Evolutionary conservation across 805 yeast genomes (phyloP), one percentile per base, ranked within the genome.

Genomic region (Lipomyces anomalus): DNA sequence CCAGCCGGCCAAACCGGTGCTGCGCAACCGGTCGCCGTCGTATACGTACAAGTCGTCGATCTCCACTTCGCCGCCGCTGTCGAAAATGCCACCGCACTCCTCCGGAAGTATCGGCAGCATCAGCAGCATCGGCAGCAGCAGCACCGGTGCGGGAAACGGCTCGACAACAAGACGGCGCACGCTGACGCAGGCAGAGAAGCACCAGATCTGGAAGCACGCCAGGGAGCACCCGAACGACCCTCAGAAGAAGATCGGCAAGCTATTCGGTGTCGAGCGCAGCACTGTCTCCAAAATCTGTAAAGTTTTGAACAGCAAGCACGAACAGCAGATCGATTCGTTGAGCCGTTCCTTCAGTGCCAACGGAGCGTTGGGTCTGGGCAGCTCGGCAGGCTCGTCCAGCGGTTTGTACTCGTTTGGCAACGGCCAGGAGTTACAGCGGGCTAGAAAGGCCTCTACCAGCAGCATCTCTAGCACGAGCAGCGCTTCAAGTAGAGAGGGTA

Each of bases 251-350:
- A 44, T 56, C 29, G 59, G 58, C 17, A 36, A 41, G 37, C 40
- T 49, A 9, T 56, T 56, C 43, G 57, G 57, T 23, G 47, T 54
- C 34, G 59, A 56, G 46, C 53, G 59, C 24, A 49, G 56, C 35
- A 56, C 59, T 26, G 59, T 56, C 16, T 56, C 59, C 32, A 56
- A 56, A 46, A 50, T 53, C 35, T 47, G 53, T 42, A 55, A 52
- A 43, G 51, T 42, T 18, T 40, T 51, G 44, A 48, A 48, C 47
- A 36, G 34, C 42, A 17, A 36, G 28, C 38, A 38, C 47, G 42
- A 38, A 9, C 29, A 13, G 16, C 42, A 21, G 7, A 18, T 7
- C 5, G 42, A 16, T 6, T 16, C 11, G 21, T 11, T 17, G 11
- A 11, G 13, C n/a, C 32, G 32, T 11, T n/a, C 32, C 32, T n/a